Percentiles rank a stretch among this genome's conserved stretches.
Evolutionary conservation across 257 asterid genomes (phyloP).

Genomic region (Solanum clarkiae): DNA sequence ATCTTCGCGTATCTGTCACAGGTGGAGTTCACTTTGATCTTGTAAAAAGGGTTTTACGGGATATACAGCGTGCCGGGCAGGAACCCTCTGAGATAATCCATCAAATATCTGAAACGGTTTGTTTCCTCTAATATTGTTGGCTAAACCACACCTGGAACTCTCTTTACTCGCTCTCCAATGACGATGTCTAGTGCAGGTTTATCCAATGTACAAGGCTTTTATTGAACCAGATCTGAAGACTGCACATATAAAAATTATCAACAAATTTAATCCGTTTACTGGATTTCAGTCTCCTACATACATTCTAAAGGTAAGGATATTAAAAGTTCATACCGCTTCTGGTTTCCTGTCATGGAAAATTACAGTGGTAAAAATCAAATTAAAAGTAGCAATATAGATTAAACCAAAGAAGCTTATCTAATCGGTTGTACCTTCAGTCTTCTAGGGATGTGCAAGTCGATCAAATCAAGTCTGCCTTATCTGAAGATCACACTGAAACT

Average conservation of each 20-base stretch:
- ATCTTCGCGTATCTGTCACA: slow-evolving; percentile 85
- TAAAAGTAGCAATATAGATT: background rate
- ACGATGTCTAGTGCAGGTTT: slow-evolving; percentile 42
- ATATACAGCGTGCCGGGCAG: slow-evolving; percentile 95
- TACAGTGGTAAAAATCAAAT: background rate
- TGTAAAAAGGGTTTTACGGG: slow-evolving; percentile 91
- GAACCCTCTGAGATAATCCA: slow-evolving; percentile 97
- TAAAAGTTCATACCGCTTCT: background rate
- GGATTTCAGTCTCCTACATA: slow-evolving; percentile 97
- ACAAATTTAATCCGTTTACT: slow-evolving; percentile 90
- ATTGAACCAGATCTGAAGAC: slow-evolving; percentile 95
- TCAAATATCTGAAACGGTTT: slow-evolving; percentile 94
- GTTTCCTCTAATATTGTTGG: slow-evolving; percentile 13
- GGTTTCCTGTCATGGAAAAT: background rate
- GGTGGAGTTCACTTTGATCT: slow-evolving; percentile 99
- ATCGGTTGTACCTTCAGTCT: slow-evolving; percentile 41
- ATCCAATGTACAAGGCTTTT: slow-evolving; percentile 97
- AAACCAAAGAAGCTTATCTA: background rate
- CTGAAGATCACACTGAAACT: slow-evolving; percentile 54
- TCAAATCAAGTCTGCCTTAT: slow-evolving; percentile 56
- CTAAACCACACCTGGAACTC: background rate
- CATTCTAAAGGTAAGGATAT: slow-evolving; percentile 61
- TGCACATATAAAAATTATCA: slow-evolving; percentile 88
- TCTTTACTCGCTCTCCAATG: background rate
- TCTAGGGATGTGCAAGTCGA: slow-evolving; percentile 38